phyloP scores from a whole-genome alignment of 805 yeast genomes.

The Wickerhamiella domercqiae region DNA sequence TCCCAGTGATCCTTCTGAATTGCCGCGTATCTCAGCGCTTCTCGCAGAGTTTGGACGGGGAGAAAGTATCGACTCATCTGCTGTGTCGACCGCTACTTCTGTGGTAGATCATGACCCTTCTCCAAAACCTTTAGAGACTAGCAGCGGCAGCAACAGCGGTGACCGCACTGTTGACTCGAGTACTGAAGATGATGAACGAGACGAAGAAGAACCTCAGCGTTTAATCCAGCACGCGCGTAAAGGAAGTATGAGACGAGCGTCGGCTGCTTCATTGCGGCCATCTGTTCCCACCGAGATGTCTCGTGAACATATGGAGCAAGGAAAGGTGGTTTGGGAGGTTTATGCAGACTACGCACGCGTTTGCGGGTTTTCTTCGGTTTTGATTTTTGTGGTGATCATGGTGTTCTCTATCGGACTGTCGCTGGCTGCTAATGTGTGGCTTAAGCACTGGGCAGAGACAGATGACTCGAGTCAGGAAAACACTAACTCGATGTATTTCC shows the following conservation, averaged over 20 bases:
- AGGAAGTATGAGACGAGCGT: constrained; percentile 39
- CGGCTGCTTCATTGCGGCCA: constrained; percentile 38
- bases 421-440: constrained; percentile 74
- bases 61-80: not conserved
- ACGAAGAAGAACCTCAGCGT: not conserved
- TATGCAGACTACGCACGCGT: constrained; percentile 76
- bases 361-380: constrained; percentile 56
- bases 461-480: constrained; percentile 56
- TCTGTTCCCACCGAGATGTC: constrained; percentile 18
- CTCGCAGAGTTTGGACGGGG: constrained; percentile 14
- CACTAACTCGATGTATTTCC: constrained; percentile 54
- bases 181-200: not conserved
- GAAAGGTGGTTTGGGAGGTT: constrained; percentile 80
- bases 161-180: constrained; percentile 1
- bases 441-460: constrained; percentile 93
- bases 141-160: not conserved
- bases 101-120: not conserved
- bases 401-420: constrained; percentile 43
- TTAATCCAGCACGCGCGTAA: not conserved
- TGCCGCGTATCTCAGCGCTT: constrained; percentile 11
- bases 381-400: constrained; percentile 39
- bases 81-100: not conserved
- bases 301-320: constrained; percentile 79
- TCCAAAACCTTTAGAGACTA: not conserved
- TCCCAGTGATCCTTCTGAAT: constrained; percentile 6